A percentile compares a stretch with the other conserved stretches of the same genome.
Evolutionary conservation across 2,329 filamentous ascomycete species (phyloP).

Genomic region (Didymosphaeria variabile): DNA sequence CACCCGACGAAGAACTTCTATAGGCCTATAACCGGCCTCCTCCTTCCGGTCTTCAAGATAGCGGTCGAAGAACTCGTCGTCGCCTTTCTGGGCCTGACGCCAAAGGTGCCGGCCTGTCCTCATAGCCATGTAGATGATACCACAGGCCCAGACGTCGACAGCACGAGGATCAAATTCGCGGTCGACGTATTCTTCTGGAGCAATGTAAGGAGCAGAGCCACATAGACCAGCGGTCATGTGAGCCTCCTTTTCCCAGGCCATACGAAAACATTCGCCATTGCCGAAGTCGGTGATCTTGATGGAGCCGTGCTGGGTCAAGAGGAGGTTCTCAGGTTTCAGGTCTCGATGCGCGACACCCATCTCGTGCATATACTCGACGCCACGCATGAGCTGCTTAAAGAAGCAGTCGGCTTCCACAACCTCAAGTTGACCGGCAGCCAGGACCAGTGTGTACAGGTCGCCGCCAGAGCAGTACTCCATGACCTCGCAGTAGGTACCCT

Average conservation of each 20-base stretch:
- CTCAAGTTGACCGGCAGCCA: slow-evolving; percentile 90
- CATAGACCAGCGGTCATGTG: slow-evolving; percentile 98
- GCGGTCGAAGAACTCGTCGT: slow-evolving; percentile 95
- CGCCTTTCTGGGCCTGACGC: slow-evolving; percentile 95
- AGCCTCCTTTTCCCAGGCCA: slow-evolving; percentile 98
- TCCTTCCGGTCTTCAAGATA: slow-evolving; percentile 93
- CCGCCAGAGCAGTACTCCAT: slow-evolving; percentile 99
- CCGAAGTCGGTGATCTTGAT: slow-evolving; percentile 99
- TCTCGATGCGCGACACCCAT: slow-evolving; percentile 99
- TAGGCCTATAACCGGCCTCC: slow-evolving; percentile 94
- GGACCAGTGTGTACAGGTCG: slow-evolving; percentile 91
- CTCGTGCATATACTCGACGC: slow-evolving; percentile 98
- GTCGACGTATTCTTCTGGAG: slow-evolving; percentile 94
- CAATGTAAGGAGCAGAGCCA: slow-evolving; percentile 95
- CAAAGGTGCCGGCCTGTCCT: slow-evolving; percentile 93
- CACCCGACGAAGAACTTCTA: slow-evolving; percentile 94
- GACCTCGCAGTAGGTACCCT: slow-evolving; percentile 97
- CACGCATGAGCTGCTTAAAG: slow-evolving; percentile 99
- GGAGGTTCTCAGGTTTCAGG: slow-evolving; percentile 93
- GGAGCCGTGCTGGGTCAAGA: slow-evolving; percentile 89
- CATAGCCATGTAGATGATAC: slow-evolving; percentile 99
- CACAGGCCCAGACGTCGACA: slow-evolving; percentile 98
- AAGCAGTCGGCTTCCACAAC: slow-evolving; percentile 95
- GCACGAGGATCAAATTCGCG: slow-evolving; percentile 96
- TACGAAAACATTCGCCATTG: slow-evolving; percentile 98